A percentile compares a stretch with the other conserved stretches of the same genome.
Conservation (phyloP, 2,329 filamentous ascomycete species). For the Ceratocystis huliohia region DNA sequence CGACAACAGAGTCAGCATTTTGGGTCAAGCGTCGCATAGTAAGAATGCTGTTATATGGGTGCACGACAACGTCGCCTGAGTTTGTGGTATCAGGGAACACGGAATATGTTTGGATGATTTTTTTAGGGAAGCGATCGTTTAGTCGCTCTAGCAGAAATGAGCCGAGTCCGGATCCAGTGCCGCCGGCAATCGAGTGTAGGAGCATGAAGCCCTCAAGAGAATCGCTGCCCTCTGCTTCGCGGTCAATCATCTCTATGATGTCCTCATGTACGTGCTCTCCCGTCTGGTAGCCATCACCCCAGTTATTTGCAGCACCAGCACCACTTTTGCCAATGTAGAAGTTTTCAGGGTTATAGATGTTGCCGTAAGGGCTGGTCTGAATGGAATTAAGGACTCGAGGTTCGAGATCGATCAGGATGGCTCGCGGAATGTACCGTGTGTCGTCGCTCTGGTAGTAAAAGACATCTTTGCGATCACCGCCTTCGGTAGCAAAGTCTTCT, state of each 20-base stretch:
- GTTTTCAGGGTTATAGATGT: slow-evolving; percentile 99
- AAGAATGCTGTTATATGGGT: slow-evolving; percentile 94
- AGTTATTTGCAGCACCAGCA: slow-evolving; percentile 91
- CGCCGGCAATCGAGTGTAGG: slow-evolving; percentile 92
- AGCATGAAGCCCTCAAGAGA: slow-evolving; percentile 99
- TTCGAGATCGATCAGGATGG: slow-evolving; percentile 89
- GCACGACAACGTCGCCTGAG: slow-evolving; percentile 81
- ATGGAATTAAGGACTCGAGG: slow-evolving; percentile 87
- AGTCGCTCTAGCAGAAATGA: slow-evolving; percentile 89
- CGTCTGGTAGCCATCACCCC: slow-evolving; percentile 90
- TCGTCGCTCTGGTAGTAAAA: slow-evolving; percentile 99
- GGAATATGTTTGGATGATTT: slow-evolving; percentile 97
- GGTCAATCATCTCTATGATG: slow-evolving; percentile 98
- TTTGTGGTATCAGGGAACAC: slow-evolving; percentile 93
- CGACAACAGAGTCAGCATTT: slow-evolving; percentile 94
- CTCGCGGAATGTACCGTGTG: slow-evolving; percentile 91
- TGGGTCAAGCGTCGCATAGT: slow-evolving; percentile 84
- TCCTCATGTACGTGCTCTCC: slow-evolving; percentile 89
- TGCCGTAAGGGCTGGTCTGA: slow-evolving; percentile 85
- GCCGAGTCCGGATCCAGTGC: slow-evolving; percentile 89
- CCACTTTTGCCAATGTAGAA: slow-evolving; percentile 95
- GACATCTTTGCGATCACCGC: slow-evolving; percentile 94
- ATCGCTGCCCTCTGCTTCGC: slow-evolving; percentile 94
- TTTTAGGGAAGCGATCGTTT: slow-evolving; percentile 96
- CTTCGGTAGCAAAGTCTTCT: slow-evolving; percentile 94